Base-by-base conservation (phyloP, 1,284 basidiomycete species). In the Cutaneotrichosporon cyanovorans region DNA sequence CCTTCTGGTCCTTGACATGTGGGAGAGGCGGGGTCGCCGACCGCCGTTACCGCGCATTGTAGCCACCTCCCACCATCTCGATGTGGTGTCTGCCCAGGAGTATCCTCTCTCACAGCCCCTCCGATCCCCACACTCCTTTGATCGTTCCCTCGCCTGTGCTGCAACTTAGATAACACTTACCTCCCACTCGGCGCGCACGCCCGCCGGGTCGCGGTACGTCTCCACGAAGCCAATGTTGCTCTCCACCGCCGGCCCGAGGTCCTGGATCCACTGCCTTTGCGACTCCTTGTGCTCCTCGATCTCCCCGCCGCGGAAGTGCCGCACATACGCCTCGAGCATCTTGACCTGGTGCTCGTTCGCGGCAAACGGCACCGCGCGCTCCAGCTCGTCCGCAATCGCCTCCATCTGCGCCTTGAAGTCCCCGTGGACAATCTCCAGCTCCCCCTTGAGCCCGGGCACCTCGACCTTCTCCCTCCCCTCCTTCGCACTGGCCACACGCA, bases 231-330 rank as follows among this genome's bases (percentile, higher is more conserved):
- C 87, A 28, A 57, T 50, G 47, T 56, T 47, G 34, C 48, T 36
- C 46, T 53, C 87, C 11, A 91, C 87, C n/a, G 84, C 81, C 10
- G 87, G 87, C 0, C 85, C 84, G 22, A 86, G 72, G 63, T 91
- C 87, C 68, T 84, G 82, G 20, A 91, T 87, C 87, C 87, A 91
- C 53, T 80, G 74, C 35, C 73, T 78, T 1, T 84, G 86, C 0
- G 78, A 86, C 39, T 81, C 75, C 65, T 85, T 82, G 74, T 90
- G 86, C 21, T 78, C 81, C 46, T 81, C 76, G 50, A 90, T 81
- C 5, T 83, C 84, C 14, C 87, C 87, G 5, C 80, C 81, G 57
- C 78, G 71, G 63, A 90, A 90, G 9, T 85, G 87, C 65, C 80
- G 76, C 52, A 85, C 82, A 61, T 90, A 91, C 21, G 78, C 77